These are phyloP conservation scores for Boletus rubescentipes DNA, from an alignment of 768 basidiomycete genomes.

Conservation along the genomic window DNA sequence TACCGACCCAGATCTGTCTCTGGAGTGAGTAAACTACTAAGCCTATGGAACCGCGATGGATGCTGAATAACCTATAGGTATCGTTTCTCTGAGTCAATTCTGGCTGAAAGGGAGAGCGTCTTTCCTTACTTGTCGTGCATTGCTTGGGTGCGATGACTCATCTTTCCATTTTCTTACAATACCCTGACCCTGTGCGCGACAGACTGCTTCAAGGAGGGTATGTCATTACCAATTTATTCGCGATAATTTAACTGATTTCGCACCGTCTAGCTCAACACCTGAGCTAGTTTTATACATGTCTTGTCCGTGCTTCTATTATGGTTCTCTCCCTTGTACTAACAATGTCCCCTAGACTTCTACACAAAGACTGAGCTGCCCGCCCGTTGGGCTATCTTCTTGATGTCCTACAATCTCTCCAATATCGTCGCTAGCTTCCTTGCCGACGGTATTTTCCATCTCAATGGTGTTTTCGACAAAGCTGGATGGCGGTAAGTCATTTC, in stretches of 20 bases:
- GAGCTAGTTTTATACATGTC: constrained; percentile 62
- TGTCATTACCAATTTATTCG: not conserved
- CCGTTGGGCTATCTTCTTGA: constrained; percentile 68
- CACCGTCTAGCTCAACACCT: constrained; percentile 45
- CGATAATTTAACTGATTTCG: not conserved
- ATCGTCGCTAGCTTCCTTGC: constrained; percentile 65
- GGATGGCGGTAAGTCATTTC: constrained; percentile 13
- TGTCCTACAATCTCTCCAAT: constrained; percentile 53
- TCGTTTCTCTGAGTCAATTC: constrained; percentile 53
- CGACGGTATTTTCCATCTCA: constrained; percentile 49
- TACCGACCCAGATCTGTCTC: constrained; percentile 55
- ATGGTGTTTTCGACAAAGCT: constrained; percentile 7
- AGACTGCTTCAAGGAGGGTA: constrained; percentile 49
- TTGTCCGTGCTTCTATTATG: constrained; percentile 36
- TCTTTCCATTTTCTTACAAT: not conserved
- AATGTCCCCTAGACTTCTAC: constrained; percentile 40
- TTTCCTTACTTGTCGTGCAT: constrained; percentile 48
- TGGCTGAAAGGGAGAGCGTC: constrained; percentile 50
- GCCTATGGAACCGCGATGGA: not conserved
- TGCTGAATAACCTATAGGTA: constrained; percentile 14
- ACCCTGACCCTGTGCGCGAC: not conserved
- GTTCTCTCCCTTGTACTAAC: not conserved
- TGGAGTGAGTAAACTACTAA: constrained; percentile 37
- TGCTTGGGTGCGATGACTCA: constrained; percentile 41
- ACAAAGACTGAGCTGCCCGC: constrained; percentile 51